phyloP scores from a whole-genome alignment of 768 basidiomycete species.

The Arthromyces matolae region DNA sequence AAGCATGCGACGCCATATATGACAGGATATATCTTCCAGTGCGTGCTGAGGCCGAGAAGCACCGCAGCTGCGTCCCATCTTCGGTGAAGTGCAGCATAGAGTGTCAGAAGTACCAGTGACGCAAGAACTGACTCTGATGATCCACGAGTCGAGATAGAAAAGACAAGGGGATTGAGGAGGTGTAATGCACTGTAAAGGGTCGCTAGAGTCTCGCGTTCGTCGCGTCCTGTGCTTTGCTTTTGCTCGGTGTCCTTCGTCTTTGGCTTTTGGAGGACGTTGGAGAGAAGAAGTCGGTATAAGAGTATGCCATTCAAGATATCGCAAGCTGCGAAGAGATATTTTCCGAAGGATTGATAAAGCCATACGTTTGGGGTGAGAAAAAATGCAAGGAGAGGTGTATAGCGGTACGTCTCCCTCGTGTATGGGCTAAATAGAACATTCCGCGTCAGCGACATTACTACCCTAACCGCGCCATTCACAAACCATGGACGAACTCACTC shows the following conservation, averaged over 20 bases:
- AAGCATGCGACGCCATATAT: conserved; percentile 84
- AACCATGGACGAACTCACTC: conserved; percentile 54
- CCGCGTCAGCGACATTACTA: conserved; percentile 6
- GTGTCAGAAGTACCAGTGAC: conserved; percentile 67
- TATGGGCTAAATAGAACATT: conserved; percentile 68
- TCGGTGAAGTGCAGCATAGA: conserved; percentile 55
- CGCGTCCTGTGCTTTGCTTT: background rate
- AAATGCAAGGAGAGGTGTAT: conserved; percentile 88
- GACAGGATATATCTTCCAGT: conserved; percentile 97
- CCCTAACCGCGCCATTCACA: conserved; percentile 8
- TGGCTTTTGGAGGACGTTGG: conserved; percentile 34
- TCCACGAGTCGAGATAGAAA: conserved; percentile 95
- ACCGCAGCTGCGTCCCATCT: conserved; percentile 67
- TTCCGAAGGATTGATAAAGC: conserved; percentile 85
- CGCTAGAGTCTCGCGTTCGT: conserved; percentile 27
- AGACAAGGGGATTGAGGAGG: conserved; percentile 90
- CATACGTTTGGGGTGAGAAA: conserved; percentile 77
- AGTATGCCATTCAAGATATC: conserved; percentile 79
- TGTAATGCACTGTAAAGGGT: conserved; percentile 65
- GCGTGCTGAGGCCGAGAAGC: conserved; percentile 76
- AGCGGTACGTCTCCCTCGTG: conserved; percentile 87
- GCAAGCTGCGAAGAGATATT: conserved; percentile 80
- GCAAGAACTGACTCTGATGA: conserved; percentile 90
- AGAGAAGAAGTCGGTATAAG: conserved; percentile 59
- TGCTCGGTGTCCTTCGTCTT: background rate